Conservation (phyloP, 495 filamentous ascomycete genomes). For the Penicillium goetzii region DNA sequence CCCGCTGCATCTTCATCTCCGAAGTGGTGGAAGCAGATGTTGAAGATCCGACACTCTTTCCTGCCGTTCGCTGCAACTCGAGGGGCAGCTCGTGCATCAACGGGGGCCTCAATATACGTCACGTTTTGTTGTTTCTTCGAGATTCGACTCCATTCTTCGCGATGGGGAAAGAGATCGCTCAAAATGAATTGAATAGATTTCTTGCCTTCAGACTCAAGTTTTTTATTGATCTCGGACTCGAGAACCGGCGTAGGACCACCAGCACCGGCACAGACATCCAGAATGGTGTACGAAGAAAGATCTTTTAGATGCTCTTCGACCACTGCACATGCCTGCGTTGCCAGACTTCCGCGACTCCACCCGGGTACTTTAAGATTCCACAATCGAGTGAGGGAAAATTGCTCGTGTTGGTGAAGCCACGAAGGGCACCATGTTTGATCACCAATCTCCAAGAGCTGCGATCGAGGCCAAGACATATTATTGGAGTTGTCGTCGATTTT, state of each 20-base stretch:
- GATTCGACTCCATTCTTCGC: conserved; percentile 1
- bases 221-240: conserved; percentile 1
- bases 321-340: background rate
- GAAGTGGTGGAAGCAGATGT: conserved; percentile 1
- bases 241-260: background rate
- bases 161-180: background rate
- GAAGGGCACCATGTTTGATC: conserved; percentile 10
- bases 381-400: conserved; percentile 1
- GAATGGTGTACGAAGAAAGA: background rate
- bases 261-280: background rate
- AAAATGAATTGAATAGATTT: background rate
- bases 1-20: background rate
- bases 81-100: background rate
- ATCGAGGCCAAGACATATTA: conserved; percentile 6
- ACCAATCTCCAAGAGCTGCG: conserved; percentile 8
- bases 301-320: background rate
- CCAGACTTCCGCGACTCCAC: background rate
- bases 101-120: background rate
- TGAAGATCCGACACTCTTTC: background rate
- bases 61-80: background rate
- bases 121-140: background rate
- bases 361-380: conserved; percentile 4
- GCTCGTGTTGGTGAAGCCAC: conserved; percentile 9
- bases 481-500: background rate
- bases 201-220: background rate